Evolutionary conservation across 352 stramenopile genomes (phyloP).

Genomic region (Pythium brassicae): DNA sequence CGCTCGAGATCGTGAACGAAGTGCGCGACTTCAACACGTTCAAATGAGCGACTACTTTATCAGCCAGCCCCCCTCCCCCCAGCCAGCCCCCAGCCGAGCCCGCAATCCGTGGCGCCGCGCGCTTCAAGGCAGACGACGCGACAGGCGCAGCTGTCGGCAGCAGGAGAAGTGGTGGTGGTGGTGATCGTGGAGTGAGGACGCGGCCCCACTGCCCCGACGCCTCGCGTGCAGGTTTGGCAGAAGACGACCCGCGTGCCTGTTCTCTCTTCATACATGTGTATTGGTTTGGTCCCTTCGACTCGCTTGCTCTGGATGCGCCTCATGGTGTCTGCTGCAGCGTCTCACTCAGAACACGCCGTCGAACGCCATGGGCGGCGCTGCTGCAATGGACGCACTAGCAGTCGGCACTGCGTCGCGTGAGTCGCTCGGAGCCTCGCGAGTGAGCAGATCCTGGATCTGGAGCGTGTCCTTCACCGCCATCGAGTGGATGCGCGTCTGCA

Average conservation of each 20-base stretch:
- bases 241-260: not conserved
- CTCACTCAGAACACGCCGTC: slow-evolving; percentile 11
- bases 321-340: not conserved
- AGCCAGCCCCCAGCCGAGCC: no score
- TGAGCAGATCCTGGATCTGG: slow-evolving; percentile 31
- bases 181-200: not conserved
- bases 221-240: not conserved
- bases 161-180: not conserved
- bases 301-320: not conserved
- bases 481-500: slow-evolving; percentile 30
- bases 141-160: not conserved
- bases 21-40: slow-evolving; percentile 98
- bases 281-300: not conserved
- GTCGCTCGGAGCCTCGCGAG: slow-evolving; percentile 10
- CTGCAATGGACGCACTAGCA: not conserved
- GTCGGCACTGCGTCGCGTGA: not conserved
- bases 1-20: slow-evolving; percentile 98
- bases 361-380: not conserved
- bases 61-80: no score
- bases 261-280: not conserved
- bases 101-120: no score
- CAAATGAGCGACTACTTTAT: slow-evolving; percentile 63
- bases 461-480: slow-evolving; percentile 26
- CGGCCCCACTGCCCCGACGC: not conserved
- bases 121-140: not conserved